Percentiles rank a stretch among this genome's conserved stretches.
Conservation (phyloP, 2,329 filamentous ascomycete species). For the Cordyceps cateniannulata region DNA sequence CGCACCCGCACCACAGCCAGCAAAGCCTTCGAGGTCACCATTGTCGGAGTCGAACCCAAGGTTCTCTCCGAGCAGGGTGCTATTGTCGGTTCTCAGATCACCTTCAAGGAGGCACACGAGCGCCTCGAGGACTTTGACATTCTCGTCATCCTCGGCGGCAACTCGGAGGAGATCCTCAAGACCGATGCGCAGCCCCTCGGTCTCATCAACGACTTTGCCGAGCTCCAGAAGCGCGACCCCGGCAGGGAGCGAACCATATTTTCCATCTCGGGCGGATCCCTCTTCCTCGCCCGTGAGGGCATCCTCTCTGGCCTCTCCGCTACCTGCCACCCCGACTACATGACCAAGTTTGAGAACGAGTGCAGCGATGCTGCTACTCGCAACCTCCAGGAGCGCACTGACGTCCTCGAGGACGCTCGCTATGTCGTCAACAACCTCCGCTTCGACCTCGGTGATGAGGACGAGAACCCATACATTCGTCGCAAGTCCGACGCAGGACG, state of each 20-base stretch:
- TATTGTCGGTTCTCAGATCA: conserved; percentile 66
- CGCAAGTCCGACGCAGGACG: conserved; percentile 62
- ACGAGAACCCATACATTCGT: conserved; percentile 78
- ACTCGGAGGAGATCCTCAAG: conserved; percentile 57
- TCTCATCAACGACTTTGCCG: conserved; percentile 69
- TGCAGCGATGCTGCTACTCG: conserved; percentile 67
- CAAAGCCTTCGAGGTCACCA: conserved; percentile 53
- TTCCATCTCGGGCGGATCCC: conserved; percentile 71
- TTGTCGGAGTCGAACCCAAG: conserved; percentile 47
- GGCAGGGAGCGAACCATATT: conserved; percentile 74
- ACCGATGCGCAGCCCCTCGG: conserved; percentile 61
- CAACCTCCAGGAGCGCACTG: conserved; percentile 68
- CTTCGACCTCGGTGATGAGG: conserved; percentile 74
- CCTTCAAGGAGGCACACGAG: conserved; percentile 72
- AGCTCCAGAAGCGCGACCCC: conserved; percentile 74
- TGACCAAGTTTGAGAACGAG: conserved; percentile 74
- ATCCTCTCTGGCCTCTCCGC: conserved; percentile 73
- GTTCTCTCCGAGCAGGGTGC: conserved; percentile 57
- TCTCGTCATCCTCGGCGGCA: conserved; percentile 70
- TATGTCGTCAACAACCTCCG: conserved; percentile 90
- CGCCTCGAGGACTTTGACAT: conserved; percentile 71
- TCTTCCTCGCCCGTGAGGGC: conserved; percentile 70
- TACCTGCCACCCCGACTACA: conserved; percentile 75
- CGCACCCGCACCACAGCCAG: conserved; percentile 32
- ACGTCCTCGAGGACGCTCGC: conserved; percentile 72